phyloP scores from a whole-genome alignment of 2,329 filamentous ascomycete species.

The Colletotrichum lentis region DNA sequence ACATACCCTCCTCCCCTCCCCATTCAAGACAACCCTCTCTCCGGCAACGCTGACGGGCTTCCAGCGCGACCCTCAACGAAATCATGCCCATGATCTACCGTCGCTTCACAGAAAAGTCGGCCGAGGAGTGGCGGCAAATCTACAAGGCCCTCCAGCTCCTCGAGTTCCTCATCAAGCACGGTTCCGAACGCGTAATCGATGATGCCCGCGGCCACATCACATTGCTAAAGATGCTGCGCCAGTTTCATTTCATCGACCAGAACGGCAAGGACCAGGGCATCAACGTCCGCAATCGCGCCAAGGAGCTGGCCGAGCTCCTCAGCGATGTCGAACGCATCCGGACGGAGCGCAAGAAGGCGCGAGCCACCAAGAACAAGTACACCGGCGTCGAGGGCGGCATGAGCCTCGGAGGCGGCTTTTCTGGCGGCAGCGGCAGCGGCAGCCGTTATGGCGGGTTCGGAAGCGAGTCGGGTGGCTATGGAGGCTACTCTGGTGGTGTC shows the following conservation, averaged over 20 bases:
- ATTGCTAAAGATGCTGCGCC: constrained; percentile 95
- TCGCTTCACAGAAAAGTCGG: constrained; percentile 96
- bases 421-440: constrained; percentile 51
- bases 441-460: constrained; percentile 90
- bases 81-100: constrained; percentile 99
- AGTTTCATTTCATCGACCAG: constrained; percentile 95
- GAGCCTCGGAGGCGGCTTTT: constrained; percentile 66
- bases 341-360: constrained; percentile 85
- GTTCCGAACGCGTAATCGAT: constrained; percentile 95
- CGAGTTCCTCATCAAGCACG: constrained; percentile 97
- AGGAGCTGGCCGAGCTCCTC: constrained; percentile 93
- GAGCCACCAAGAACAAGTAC: constrained; percentile 91
- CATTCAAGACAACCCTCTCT: not conserved
- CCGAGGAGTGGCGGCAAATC: constrained; percentile 98
- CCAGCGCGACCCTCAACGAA: constrained; percentile 92
- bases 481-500: constrained; percentile 74
- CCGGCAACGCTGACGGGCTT: constrained; percentile 21
- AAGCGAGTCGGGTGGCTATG: constrained; percentile 78
- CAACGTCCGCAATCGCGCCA: constrained; percentile 95
- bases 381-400: constrained; percentile 88
- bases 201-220: constrained; percentile 95
- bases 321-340: constrained; percentile 90
- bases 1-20: constrained; percentile 38
- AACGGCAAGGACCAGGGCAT: constrained; percentile 99
- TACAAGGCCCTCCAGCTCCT: constrained; percentile 98